Evolutionary conservation across 805 yeast genomes (phyloP).

Genomic region (Candida alai): DNA sequence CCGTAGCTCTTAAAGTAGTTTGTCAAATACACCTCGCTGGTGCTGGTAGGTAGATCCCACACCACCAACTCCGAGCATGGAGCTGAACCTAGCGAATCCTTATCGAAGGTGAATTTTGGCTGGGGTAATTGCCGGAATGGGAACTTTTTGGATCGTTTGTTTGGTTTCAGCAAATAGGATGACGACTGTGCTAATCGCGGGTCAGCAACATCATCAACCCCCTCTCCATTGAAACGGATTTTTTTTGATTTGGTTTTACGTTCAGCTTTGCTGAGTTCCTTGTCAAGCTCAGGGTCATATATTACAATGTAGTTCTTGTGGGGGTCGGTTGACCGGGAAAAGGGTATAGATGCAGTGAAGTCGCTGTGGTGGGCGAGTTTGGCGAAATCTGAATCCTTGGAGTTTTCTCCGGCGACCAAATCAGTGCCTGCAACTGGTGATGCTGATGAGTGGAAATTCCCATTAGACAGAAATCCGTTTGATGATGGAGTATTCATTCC

Average conservation of each 20-base stretch:
- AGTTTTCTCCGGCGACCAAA: conserved; percentile 29
- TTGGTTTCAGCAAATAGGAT: conserved; percentile 33
- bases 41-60: conserved; percentile 58
- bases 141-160: conserved; percentile 36
- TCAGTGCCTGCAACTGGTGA: conserved; percentile 25
- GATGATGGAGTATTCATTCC: conserved; percentile 1
- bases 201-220: conserved; percentile 25
- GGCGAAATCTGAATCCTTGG: conserved; percentile 25
- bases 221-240: conserved; percentile 35
- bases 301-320: conserved; percentile 39
- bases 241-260: conserved; percentile 33
- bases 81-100: conserved; percentile 68
- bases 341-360: conserved; percentile 9
- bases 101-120: conserved; percentile 53
- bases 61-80: conserved; percentile 70
- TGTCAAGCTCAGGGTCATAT: conserved; percentile 48
- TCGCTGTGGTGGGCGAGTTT: conserved; percentile 29
- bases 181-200: conserved; percentile 33
- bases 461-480: not conserved
- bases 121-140: conserved; percentile 42
- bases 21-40: conserved; percentile 41
- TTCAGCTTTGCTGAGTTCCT: conserved; percentile 28
- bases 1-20: conserved; percentile 65
- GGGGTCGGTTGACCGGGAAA: conserved; percentile 12
- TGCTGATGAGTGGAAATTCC: not conserved